phyloP scores from a whole-genome alignment of 1,284 basidiomycete species.

The Pyrrhoderma lamaoense region DNA sequence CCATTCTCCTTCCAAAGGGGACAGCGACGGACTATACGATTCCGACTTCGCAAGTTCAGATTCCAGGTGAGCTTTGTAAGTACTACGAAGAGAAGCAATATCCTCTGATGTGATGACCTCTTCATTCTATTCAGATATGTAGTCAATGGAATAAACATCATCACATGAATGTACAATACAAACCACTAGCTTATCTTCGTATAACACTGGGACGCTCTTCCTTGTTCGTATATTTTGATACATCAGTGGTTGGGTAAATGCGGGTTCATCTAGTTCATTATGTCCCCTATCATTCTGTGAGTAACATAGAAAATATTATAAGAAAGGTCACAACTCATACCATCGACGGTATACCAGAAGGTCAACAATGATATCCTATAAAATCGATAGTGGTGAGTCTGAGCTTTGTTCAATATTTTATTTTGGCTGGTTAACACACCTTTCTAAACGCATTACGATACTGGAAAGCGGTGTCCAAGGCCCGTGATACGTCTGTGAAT shows the following conservation, averaged over 20 bases:
- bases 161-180: slow-evolving; percentile 24
- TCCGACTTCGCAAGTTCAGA: slow-evolving; percentile 46
- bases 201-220: slow-evolving; percentile 72
- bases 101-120: slow-evolving; percentile 44
- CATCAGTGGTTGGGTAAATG: slow-evolving; percentile 86
- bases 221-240: slow-evolving; percentile 76
- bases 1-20: slow-evolving; percentile 60
- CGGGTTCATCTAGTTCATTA: slow-evolving; percentile 87
- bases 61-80: slow-evolving; percentile 58
- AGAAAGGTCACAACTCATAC: slow-evolving; percentile 31
- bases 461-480: slow-evolving; percentile 73
- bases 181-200: slow-evolving; percentile 73
- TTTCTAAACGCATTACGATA: slow-evolving; percentile 82
- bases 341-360: slow-evolving; percentile 82
- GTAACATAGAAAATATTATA: not conserved
- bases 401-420: not conserved
- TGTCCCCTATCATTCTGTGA: slow-evolving; percentile 49
- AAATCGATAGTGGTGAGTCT: slow-evolving; percentile 4
- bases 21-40: slow-evolving; percentile 41
- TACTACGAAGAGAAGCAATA: slow-evolving; percentile 43
- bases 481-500: slow-evolving; percentile 61
- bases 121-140: slow-evolving; percentile 26
- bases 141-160: not conserved
- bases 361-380: slow-evolving; percentile 77
- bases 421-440: slow-evolving; percentile 26